Base-by-base conservation (phyloP, 2,329 filamentous ascomycete genomes). In the Ambrosiella beaveri region DNA sequence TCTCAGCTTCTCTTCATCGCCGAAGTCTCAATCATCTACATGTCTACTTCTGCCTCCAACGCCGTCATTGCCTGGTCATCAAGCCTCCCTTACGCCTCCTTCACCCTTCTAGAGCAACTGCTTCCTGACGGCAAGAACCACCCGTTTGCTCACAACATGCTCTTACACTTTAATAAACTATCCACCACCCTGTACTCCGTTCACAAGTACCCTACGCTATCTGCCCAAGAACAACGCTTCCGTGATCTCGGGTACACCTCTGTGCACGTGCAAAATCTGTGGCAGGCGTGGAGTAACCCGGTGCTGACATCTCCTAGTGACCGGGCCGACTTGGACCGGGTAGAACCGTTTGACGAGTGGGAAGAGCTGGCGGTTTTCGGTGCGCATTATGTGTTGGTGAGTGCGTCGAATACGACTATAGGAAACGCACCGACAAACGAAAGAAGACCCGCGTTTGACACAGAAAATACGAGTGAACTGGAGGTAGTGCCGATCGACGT, bases 331-430 rank as follows among this genome's bases (percentile, higher is more conserved):
- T 70, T 96, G 12, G 84, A 95, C 64, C 66, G 71, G 0, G 69
- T 89, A 13, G 91, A 96, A 65, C 81, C 85, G 0, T 96, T 97
- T 66, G 91, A 97, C 68, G 90, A 96, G 69, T 95, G 88, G 88
- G 91, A 97, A 69, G 91, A 96, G 65, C 89, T 96, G 66, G 82
- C 85, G 1, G 73, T 95, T 0, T 95, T 94, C 68, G 81, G 80
- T 1, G 82, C 82, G 39, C 90, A 96, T 69, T 95, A 95, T 68
- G 86, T 90, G 64, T 71, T 96, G 49, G 74, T 95, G 7, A 74
- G 81, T 55, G 87, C 88, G 2, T 61, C 59, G 2, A 58, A 58
- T 27, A 17, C 47, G 2, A 17, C 45, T 15, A 52, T 9, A 40
- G 57, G 9, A 9, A 4, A 27, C 27, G 27, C 27, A 27, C 27